Conservation (phyloP, 768 basidiomycete species). For the Boletus subcaerulescens region DNA sequence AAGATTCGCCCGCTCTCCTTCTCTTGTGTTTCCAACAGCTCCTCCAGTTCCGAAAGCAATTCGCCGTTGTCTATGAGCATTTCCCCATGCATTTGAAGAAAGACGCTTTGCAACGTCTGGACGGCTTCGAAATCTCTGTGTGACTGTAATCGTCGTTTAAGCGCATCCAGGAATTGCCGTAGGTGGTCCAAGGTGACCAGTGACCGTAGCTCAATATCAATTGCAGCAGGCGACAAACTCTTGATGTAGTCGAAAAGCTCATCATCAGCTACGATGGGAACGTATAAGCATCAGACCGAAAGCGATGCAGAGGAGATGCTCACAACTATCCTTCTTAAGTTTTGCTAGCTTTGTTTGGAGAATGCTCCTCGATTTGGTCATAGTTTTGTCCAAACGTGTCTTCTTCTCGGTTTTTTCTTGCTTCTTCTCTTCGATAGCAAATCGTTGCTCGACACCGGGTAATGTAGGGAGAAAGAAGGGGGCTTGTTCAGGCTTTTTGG, state of each 20-base stretch:
- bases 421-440: constrained; percentile 54
- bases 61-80: constrained; percentile 70
- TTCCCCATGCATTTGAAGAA: constrained; percentile 83
- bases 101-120: constrained; percentile 81
- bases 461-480: constrained; percentile 97
- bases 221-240: constrained; percentile 82
- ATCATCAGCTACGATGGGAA: constrained; percentile 52
- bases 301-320: constrained; percentile 31
- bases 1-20: constrained; percentile 77
- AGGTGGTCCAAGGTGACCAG: constrained; percentile 64
- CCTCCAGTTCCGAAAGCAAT: constrained; percentile 53
- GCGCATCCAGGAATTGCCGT: constrained; percentile 65
- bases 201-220: constrained; percentile 88
- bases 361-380: constrained; percentile 56
- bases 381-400: constrained; percentile 52
- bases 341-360: constrained; percentile 64
- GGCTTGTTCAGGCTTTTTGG: constrained; percentile 91
- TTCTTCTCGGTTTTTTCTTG: constrained; percentile 37
- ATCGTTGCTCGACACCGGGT: constrained; percentile 81
- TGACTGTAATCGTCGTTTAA: constrained; percentile 68
- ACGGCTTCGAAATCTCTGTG: constrained; percentile 95
- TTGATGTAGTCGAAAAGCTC: constrained; percentile 82
- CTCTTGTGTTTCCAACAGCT: constrained; percentile 61
- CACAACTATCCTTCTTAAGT: constrained; percentile 66
- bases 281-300: constrained; percentile 2